Evolutionary conservation across 306 rosid genomes (phyloP), one percentile per base, ranked within the genome.

Genomic region (Quercus suber): DNA sequence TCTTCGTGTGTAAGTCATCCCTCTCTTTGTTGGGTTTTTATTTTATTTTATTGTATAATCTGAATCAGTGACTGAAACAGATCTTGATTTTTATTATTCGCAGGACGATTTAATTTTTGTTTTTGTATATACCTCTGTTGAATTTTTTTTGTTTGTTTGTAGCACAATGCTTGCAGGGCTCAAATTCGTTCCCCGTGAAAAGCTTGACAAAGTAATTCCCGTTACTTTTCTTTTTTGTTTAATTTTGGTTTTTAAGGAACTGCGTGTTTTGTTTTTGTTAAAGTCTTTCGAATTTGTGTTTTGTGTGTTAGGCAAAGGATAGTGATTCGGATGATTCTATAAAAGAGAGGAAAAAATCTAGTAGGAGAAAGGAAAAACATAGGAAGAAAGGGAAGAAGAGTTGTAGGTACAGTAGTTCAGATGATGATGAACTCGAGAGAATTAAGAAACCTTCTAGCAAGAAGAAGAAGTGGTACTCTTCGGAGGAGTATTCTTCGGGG

Each of bases 401-500:
- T 58, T 79, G 83, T 49, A 76, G 73, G 73, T 76, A 81, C 72
- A 78, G 80, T 55, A 88, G 90, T 67, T 91, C 94, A 2, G 91
- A 86, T 74, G 93, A 82, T 33, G 97, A 88, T 30, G 87, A 81
- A 2, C 81, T 81, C 69, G 86, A 64, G 56, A 88, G 76, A 83
- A 83, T 92, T 74, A 86, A 83, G 79, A 88, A 78, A 55, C 69
- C 86, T 9, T 88, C 93, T 69, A 84, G 83, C 67, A 94, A 83
- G 81, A 89, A 84, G 80, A 89, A 86, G 83, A 92, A 89, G 74
- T 87, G 97, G 97, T 91, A 94, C 74, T 91, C 89, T 0, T 89
- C 93, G 0, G 93, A 89, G 8, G 95, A 89, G 60, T 28, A 76
- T 73, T 90, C 89, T 73, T 86, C 87, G 13, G 76, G 78, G 83